Evolutionary conservation across 352 stramenopile species (phyloP).

Genomic region (Pythium sp.): DNA sequence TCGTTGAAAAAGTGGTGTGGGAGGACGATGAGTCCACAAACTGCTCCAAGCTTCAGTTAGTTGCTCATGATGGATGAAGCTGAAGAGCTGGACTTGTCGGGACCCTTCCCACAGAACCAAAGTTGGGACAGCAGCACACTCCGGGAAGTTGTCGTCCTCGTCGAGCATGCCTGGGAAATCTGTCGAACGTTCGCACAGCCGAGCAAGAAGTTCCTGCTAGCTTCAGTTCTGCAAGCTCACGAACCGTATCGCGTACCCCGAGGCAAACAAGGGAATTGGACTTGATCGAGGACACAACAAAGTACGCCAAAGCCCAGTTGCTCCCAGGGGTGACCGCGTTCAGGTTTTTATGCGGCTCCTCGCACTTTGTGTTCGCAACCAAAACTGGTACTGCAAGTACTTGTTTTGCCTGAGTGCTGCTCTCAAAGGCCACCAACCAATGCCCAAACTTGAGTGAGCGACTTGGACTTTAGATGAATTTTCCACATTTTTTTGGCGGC

Average conservation of each 20-base stretch:
- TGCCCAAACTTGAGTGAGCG: no score
- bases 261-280: not conserved
- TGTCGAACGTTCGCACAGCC: not conserved
- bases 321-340: conserved; percentile 2
- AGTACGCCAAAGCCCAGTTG: not conserved
- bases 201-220: conserved; percentile 1
- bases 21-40: not conserved
- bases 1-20: not conserved
- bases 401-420: no score
- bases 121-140: not conserved
- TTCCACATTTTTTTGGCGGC: not conserved
- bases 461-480: no score
- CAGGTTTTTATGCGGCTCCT: conserved; percentile 4
- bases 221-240: not conserved
- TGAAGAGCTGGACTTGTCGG: not conserved
- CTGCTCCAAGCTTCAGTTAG: not conserved
- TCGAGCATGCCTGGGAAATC: not conserved
- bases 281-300: not conserved
- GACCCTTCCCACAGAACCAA: not conserved
- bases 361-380: not conserved
- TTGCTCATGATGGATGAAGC: not conserved
- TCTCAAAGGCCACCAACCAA: no score
- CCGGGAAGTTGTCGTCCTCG: not conserved
- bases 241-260: not conserved
- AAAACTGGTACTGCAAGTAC: not conserved